Percentiles rank a stretch among this genome's conserved stretches.
Conservation (phyloP, 2,329 filamentous ascomycete species). For the Huntiella bhutanensis region DNA sequence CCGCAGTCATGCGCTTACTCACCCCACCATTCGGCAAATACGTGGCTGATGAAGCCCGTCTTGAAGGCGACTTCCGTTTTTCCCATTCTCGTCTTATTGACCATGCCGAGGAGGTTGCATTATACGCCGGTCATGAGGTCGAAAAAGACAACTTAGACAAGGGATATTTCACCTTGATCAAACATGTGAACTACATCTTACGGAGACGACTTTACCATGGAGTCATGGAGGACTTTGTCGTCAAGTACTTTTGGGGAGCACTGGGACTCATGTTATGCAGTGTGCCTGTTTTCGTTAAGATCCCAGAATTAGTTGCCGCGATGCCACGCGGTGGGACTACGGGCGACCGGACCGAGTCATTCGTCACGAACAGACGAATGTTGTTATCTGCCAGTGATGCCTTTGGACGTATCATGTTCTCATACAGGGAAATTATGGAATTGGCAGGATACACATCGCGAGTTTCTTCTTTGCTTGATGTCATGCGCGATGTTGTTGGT, state of each 20-base stretch:
- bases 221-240: constrained; percentile 99
- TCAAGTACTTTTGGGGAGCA: constrained; percentile 98
- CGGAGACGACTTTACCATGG: constrained; percentile 84
- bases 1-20: constrained; percentile 78
- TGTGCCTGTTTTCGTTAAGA: constrained; percentile 86
- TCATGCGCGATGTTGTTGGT: constrained; percentile 81
- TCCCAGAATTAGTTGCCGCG: constrained; percentile 33
- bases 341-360: constrained; percentile 55
- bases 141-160: constrained; percentile 96
- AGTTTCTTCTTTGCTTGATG: constrained; percentile 72
- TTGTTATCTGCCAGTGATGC: constrained; percentile 85
- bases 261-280: constrained; percentile 81
- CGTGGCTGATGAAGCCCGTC: constrained; percentile 81
- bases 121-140: constrained; percentile 79
- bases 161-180: constrained; percentile 96
- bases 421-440: constrained; percentile 92
- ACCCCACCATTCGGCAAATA: constrained; percentile 96
- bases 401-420: constrained; percentile 92
- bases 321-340: constrained; percentile 33
- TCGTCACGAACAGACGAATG: constrained; percentile 86
- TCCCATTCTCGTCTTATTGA: constrained; percentile 90
- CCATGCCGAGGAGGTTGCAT: constrained; percentile 82
- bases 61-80: constrained; percentile 93
- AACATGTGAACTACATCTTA: constrained; percentile 93
- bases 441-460: constrained; percentile 87